phyloP scores from a whole-genome alignment of 257 asterid species.

The Sherardia arvensis region DNA sequence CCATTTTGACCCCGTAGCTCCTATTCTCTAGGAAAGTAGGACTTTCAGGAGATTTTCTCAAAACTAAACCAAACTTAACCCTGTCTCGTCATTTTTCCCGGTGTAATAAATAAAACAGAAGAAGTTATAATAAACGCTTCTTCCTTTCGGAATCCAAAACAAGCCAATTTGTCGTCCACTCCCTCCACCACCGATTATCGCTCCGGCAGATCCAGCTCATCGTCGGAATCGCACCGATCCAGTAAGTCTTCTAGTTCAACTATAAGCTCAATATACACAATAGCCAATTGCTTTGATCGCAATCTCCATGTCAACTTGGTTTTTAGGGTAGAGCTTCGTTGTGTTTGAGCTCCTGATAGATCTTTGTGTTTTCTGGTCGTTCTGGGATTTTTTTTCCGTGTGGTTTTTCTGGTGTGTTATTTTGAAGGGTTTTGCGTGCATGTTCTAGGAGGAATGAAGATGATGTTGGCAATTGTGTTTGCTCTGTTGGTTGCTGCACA shows the following conservation, averaged over 20 bases:
- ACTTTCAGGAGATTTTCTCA: too few species aligned
- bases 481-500: conserved; percentile 10
- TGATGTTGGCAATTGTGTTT: conserved; percentile 1
- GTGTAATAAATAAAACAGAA: background rate
- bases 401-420: background rate
- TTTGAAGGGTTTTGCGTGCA: background rate
- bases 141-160: background rate
- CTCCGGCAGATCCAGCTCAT: conserved; percentile 7
- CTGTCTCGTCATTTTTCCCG: background rate
- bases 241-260: background rate
- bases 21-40: too few species aligned
- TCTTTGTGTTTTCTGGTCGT: background rate
- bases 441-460: conserved; percentile 8
- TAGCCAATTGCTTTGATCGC: background rate
- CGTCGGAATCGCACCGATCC: background rate
- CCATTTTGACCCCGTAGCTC: too few species aligned
- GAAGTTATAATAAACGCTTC: background rate
- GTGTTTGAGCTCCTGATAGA: background rate
- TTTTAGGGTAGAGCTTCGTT: background rate
- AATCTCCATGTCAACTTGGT: background rate
- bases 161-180: background rate
- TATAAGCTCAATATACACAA: background rate
- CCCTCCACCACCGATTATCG: background rate
- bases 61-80: background rate
- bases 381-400: background rate